These are phyloP conservation scores for Verticillium nonalfalfae DNA, from an alignment of 2,329 filamentous ascomycete species.

Conservation along the genomic window DNA sequence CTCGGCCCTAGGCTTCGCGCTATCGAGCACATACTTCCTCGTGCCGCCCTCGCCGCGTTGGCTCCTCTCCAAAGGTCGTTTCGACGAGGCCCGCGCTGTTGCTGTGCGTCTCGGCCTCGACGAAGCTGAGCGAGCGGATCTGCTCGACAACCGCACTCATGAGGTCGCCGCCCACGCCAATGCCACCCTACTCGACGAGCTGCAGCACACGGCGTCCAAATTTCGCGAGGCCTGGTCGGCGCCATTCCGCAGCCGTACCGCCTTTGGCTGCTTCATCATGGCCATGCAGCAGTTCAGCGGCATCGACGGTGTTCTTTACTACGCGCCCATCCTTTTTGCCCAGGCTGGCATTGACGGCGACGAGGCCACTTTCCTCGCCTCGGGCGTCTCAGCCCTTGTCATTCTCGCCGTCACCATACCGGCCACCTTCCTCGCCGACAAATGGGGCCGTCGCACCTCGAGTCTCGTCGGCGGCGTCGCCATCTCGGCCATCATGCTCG, in stretches of 20 bases:
- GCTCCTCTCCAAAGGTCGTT: constrained; percentile 41
- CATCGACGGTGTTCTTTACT: constrained; percentile 59
- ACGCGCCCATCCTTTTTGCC: constrained; percentile 53
- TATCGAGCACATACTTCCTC: constrained; percentile 23
- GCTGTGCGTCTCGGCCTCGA: constrained; percentile 35
- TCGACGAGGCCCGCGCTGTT: constrained; percentile 34
- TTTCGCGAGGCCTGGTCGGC: neutral
- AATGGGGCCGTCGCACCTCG: constrained; percentile 48
- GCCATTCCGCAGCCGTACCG: constrained; percentile 35
- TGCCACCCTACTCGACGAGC: constrained; percentile 23
- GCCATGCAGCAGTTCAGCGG: constrained; percentile 54
- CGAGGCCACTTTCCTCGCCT: constrained; percentile 52
- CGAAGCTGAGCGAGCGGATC: constrained; percentile 41
- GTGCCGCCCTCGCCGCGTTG: constrained; percentile 53
- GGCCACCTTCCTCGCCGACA: constrained; percentile 48
- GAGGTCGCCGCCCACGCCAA: constrained; percentile 19
- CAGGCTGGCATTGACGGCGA: constrained; percentile 50
- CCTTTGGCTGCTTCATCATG: constrained; percentile 50
- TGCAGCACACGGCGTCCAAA: constrained; percentile 22
- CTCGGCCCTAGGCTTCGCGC: constrained; percentile 27
- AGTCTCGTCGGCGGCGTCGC: constrained; percentile 46
- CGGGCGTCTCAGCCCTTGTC: constrained; percentile 51
- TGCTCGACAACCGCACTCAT: constrained; percentile 16
- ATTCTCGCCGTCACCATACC: constrained; percentile 53
- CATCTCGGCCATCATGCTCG: constrained; percentile 42